Base-by-base conservation (phyloP, 2,329 filamentous ascomycete genomes). In the Paracamarosporium sp. region DNA sequence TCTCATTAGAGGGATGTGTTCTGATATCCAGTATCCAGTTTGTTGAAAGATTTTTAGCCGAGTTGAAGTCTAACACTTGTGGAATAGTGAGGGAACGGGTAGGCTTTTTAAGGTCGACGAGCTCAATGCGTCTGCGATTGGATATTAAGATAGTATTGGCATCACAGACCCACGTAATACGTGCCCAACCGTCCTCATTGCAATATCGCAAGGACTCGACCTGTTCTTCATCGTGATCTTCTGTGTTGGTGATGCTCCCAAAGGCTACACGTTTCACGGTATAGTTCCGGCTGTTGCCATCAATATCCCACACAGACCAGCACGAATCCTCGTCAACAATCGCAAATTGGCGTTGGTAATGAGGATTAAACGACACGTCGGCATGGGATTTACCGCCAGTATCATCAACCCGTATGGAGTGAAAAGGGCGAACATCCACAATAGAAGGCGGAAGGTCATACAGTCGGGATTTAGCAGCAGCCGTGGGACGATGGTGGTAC, bases 231-330 rank as follows among this genome's bases (percentile, higher is more conserved):
- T 51, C n/a, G 17, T 22, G 2, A 4, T 51, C 36, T n/a, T 60
- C 53, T 45, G 56, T 52, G 11, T 24, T 43, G 22, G 28, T 22
- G 15, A 68, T 63, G 1, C 24, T 50, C 8, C 69, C 69, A 24
- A 44, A 77, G 20, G 76, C 73, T 22, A 73, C 69, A 11, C 72
- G 68, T 17, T 75, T 61, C 56, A 72, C 68, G 12, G 57, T 60
- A 68, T 79, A 53, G 24, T 77, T 79, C 53, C 36, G 70, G 20
- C 63, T 59, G 9, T 55, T 55, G 40, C 66, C 64, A 25, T 70
- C 63, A 24, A 90, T 76, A 59, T 90, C 82, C 87, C 88, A 92
- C 4, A 92, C 73, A 41, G 80, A 87, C 90, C 90, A 93, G 56
- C 79, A 80, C 1, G 89, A 90, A 31, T 77, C 77, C 50, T 86